Conservation (phyloP, 2,329 filamentous ascomycete genomes). For the Phoma sp. region DNA sequence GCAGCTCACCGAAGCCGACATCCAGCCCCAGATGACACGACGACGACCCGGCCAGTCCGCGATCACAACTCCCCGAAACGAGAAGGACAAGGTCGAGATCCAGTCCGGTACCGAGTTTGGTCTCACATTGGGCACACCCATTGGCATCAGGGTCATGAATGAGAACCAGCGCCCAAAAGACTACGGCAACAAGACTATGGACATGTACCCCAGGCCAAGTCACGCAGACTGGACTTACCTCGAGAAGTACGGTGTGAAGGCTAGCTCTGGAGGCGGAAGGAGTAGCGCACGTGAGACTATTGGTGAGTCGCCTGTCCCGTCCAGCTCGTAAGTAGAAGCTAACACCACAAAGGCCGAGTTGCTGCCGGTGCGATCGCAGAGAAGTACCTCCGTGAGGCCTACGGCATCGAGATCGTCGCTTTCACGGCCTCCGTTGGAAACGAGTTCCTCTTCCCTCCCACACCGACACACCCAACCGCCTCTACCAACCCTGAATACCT, state of each 20-base stretch:
- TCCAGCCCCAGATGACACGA: conserved; percentile 94
- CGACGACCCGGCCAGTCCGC: conserved; percentile 87
- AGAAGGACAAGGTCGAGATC: conserved; percentile 90
- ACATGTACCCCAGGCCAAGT: conserved; percentile 86
- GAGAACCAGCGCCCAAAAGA: conserved; percentile 93
- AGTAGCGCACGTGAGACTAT: conserved; percentile 96
- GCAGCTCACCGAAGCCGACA: conserved; percentile 82
- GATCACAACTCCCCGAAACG: conserved; percentile 90
- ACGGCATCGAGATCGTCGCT: conserved; percentile 89
- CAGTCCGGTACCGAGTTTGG: conserved; percentile 93
- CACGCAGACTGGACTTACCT: conserved; percentile 98
- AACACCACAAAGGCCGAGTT: conserved; percentile 69
- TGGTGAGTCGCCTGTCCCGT: conserved; percentile 55
- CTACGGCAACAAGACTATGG: conserved; percentile 89
- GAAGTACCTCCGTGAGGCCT: conserved; percentile 82
- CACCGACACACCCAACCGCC: conserved; percentile 67
- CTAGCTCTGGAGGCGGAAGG: conserved; percentile 86
- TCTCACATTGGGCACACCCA: conserved; percentile 87
- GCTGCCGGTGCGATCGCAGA: conserved; percentile 92
- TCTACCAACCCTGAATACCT: conserved; percentile 83
- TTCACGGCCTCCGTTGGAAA: conserved; percentile 87
- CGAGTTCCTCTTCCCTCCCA: conserved; percentile 78
- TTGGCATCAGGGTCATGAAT: conserved; percentile 85
- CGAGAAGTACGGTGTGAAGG: conserved; percentile 96
- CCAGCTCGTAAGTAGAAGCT: conserved; percentile 4